Conservation (phyloP, 1,284 basidiomycete genomes). For the Volvariella volvacea region DNA sequence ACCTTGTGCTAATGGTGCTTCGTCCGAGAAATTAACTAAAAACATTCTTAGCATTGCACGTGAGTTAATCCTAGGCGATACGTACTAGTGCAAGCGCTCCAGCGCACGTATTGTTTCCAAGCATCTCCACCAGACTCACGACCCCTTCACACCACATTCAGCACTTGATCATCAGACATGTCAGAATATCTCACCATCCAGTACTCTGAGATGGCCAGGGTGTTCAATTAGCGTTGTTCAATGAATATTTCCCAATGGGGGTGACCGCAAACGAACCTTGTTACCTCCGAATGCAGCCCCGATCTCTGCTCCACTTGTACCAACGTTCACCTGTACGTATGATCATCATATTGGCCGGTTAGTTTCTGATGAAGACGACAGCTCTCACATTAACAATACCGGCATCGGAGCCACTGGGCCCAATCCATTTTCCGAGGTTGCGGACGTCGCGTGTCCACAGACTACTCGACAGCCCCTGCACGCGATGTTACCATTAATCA, state of each 20-base stretch:
- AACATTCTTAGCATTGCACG: background rate
- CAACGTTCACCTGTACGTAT: constrained; percentile 71
- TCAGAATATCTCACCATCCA: constrained; percentile 53
- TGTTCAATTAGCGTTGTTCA: constrained; percentile 10
- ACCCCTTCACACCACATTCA: constrained; percentile 54
- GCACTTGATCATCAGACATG: constrained; percentile 7
- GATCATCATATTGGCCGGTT: constrained; percentile 9
- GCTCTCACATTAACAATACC: constrained; percentile 77
- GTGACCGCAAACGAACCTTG: constrained; percentile 51
- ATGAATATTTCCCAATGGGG: constrained; percentile 3
- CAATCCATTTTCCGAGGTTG: constrained; percentile 85
- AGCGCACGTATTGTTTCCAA: constrained; percentile 91
- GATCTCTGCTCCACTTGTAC: constrained; percentile 93
- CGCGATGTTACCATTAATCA: constrained; percentile 12
- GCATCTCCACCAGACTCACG: constrained; percentile 94
- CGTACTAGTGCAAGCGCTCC: constrained; percentile 78
- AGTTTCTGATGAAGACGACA: constrained; percentile 9
- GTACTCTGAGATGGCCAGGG: constrained; percentile 51
- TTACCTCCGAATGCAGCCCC: constrained; percentile 86
- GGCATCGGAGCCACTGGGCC: constrained; percentile 80
- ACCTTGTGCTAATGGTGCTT: constrained; percentile 87
- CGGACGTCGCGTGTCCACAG: constrained; percentile 85
- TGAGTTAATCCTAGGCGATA: constrained; percentile 7
- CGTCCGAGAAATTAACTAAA: constrained; percentile 82
- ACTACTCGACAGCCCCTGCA: constrained; percentile 78